Base-by-base conservation (phyloP, 768 basidiomycete species). In the Termitomyces titanicus region DNA sequence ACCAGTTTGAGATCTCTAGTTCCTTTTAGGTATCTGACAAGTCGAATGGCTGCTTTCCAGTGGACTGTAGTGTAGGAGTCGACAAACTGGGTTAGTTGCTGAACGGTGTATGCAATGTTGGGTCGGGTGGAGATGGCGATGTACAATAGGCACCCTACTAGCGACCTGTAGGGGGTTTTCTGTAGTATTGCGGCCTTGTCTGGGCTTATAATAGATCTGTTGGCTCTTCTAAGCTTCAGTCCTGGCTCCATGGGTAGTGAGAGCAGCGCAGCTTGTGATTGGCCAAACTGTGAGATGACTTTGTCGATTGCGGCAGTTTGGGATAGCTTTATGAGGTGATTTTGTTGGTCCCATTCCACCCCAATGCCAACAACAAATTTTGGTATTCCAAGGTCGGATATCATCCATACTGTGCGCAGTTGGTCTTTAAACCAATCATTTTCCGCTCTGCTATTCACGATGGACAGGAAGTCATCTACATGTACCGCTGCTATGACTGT, bases 401-500 rank as follows among this genome's bases (percentile, higher is more conserved):
- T 72, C 10, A 55, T 56, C 67, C 69, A 78, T 3, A 58, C 33
- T 1, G 27, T 37, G 1, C 56, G 27, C 8, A 76, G 60, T 15
- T 74, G 57, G 1, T 44, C 56, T 46, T 71, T 70, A 59, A 72
- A 67, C n/a, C n/a, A n/a, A n/a, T n/a, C n/a, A n/a, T n/a, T 10
- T 37, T 15, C 1, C 56, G 38, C 45, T 31, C 27, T 44, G 15
- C 61, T 56, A 44, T 50, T 55, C 0, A 64, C 59, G 3, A 63
- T 63, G 1, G 55, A 50, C 0, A 70, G 46, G 43, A 70, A 65
- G 48, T 74, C 72, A 46, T 77, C 69, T 5, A 78, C 71, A 45
- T 75, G 69, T 2, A 75, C 64, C 0, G 61, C 64, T 0, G 70
- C 47, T 11, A 78, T 60, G 7, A 72, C 55, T 0, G 48, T 68